A percentile compares a stretch with the other conserved stretches of the same genome.
phyloP scores from a whole-genome alignment of 176 grass and related monocot species.

The barley (Hordeum vulgare) region MorexV3_pseudomolecules_assembly NC_058522.1:558991465-558991964 shows the following conservation, averaged over 20 bases:
- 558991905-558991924: no score
- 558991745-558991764: neutral
- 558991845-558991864: no score
- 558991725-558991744: neutral
- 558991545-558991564: conserved; percentile 88
- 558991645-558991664: neutral
- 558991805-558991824: no score
- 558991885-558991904: no score
- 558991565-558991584: conserved; percentile 81
- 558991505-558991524: conserved; percentile 90
- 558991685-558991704: neutral
- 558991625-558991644: neutral
- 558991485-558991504: conserved; percentile 52
- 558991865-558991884: no score
- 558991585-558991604: conserved; percentile 85
- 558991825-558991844: no score
- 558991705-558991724: neutral
- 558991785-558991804: neutral
- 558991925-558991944: no score
- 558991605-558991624: conserved; percentile 98
- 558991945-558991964: no score
- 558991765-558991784: neutral
- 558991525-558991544: conserved; percentile 87
- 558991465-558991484: neutral
- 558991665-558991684: conserved; percentile 1